These are phyloP conservation scores for Casuarina cunninghamiana DNA, from an alignment of 306 rosid species.

Conservation along the genomic window DNA sequence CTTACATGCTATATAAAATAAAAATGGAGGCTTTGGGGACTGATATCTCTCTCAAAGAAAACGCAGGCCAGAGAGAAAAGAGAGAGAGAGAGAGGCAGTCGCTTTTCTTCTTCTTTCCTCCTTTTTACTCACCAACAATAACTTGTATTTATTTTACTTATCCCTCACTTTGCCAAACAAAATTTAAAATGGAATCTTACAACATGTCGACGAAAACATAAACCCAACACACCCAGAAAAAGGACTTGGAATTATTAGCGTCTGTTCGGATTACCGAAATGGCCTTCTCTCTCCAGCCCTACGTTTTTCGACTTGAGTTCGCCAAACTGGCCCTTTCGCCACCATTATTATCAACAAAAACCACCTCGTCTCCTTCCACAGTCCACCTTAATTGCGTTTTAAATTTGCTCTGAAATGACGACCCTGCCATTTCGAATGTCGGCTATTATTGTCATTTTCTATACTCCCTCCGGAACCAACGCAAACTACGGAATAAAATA, in stretches of 20 bases:
- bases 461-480: conserved; percentile 54
- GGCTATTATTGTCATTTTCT: conserved; percentile 49
- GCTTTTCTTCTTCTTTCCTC: conserved; percentile 55
- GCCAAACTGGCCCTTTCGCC: conserved; percentile 23
- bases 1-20: conserved; percentile 27
- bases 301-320: conserved; percentile 23
- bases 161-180: conserved; percentile 21
- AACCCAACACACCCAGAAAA: neutral
- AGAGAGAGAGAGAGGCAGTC: conserved; percentile 49
- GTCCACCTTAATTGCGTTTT: conserved; percentile 1
- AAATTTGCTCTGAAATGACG: conserved; percentile 10
- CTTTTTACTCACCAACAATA: conserved; percentile 54
- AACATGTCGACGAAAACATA: conserved; percentile 12
- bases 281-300: conserved; percentile 10
- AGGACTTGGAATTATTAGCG: conserved; percentile 12
- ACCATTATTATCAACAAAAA: conserved; percentile 11
- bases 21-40: conserved; percentile 51
- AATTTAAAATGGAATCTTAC: neutral
- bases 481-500: conserved; percentile 72
- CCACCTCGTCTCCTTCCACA: neutral
- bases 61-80: conserved; percentile 25
- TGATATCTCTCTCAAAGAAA: conserved; percentile 56
- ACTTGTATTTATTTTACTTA: conserved; percentile 25
- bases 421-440: conserved; percentile 31
- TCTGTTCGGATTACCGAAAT: conserved; percentile 26